Percentiles rank a stretch among this genome's conserved stretches.
phyloP scores from a whole-genome alignment of 345 rosid species.

The Turritis glabra region DNA sequence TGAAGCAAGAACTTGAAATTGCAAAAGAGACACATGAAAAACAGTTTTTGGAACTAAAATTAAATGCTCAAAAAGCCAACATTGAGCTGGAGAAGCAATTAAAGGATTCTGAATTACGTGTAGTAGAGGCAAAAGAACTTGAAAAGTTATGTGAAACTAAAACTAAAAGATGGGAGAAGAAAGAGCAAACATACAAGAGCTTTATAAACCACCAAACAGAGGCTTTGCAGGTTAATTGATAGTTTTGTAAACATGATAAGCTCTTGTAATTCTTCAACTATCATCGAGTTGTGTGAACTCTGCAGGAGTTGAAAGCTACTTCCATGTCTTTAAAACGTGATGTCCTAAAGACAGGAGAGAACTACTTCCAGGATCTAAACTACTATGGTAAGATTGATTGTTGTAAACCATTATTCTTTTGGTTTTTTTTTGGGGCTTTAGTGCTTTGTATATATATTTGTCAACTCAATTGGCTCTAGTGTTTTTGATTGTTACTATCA shows the following conservation, averaged over 20 bases:
- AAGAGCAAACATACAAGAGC: constrained; percentile 53
- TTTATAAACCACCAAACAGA: constrained; percentile 55
- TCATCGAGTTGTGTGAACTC: constrained; percentile 18
- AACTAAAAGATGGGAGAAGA: constrained; percentile 65
- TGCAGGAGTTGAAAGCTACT: constrained; percentile 63
- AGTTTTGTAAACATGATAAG: constrained; percentile 16
- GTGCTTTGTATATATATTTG: background rate
- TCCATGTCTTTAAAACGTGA: constrained; percentile 65
- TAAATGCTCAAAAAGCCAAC: constrained; percentile 49
- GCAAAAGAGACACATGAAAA: constrained; percentile 51
- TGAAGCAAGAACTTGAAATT: constrained; percentile 58
- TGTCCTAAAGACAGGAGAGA: constrained; percentile 53
- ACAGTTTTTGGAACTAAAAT: constrained; percentile 48
- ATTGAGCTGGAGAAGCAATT: constrained; percentile 53
- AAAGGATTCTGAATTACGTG: constrained; percentile 53
- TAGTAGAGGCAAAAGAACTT: constrained; percentile 58
- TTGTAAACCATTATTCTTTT: background rate
- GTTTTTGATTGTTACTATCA: constrained; percentile 10
- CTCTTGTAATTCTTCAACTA: background rate
- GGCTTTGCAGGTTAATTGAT: constrained; percentile 54
- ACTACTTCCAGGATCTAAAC: constrained; percentile 55
- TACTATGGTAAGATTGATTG: constrained; percentile 54
- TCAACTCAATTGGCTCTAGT: background rate
- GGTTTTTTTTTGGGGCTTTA: background rate
- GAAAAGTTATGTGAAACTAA: constrained; percentile 65